Base-by-base conservation (phyloP, 2,329 filamentous ascomycete species). In the Xylaria sp. region DNA sequence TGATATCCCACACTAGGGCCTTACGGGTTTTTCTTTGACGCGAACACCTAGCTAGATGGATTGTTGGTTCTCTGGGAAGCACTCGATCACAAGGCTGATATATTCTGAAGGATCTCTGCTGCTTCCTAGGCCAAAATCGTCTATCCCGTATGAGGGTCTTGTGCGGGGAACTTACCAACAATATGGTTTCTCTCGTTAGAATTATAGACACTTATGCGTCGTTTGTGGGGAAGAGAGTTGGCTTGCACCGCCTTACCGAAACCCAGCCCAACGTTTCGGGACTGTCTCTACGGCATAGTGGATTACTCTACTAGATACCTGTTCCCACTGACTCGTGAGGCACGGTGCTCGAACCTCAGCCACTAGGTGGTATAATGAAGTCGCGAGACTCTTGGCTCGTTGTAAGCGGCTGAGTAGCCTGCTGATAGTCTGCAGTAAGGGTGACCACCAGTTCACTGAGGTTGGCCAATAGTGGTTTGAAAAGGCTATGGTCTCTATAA, bases 381-480 rank as follows among this genome's bases (percentile, higher is more conserved):
- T 4, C 39, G 23, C n/a, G 15, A 13, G 18, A 20, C 13, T 13
- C 39, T 23, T 58, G 34, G 25, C 34, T 63, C 3, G 54, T 15
- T 23, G 18, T 15, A 23, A 39, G 46, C 46, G 54, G 32, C 46
- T 44, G 23, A 50, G 32, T 44, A n/a, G 32, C 3, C 9, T 56
- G 23, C n/a, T 46, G 25, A 18, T 23, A 20, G 20, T 18, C 15
- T 46, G 41, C 23, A 3, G 34, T 59, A 39, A 56, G 50, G 54
- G 54, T 55, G 48, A 34, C 46, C 25, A 52, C 32, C 48, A n/a
- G 48, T 44, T 56, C 20, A 18, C 18, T 25, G 5, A 41, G 20
- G 18, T 60, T 18, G 15, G 28, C 65, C 65, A 68, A 64, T 64
- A 15, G 54, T 28, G 18, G 48, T 20, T 32, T 12, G 18, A 51